phyloP scores from a whole-genome alignment of 768 basidiomycete genomes.

The Macrolepiota albuminosa region DNA sequence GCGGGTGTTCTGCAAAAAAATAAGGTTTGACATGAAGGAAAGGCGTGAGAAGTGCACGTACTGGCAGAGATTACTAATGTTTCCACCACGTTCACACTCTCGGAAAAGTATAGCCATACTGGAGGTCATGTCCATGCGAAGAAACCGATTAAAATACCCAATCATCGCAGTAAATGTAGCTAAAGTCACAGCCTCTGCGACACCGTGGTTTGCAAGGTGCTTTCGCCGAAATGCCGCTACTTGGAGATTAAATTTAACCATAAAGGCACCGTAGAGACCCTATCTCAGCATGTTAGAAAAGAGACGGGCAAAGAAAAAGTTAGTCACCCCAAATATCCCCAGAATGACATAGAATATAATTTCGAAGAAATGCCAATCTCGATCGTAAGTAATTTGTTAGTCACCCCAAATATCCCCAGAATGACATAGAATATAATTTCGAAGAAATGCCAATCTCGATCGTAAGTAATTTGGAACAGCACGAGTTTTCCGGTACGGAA shows the following conservation, averaged over 20 bases:
- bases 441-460: constrained; percentile 98
- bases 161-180: constrained; percentile 88
- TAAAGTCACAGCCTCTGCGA: constrained; percentile 84
- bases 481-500: constrained; percentile 98
- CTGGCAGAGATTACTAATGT: constrained; percentile 89
- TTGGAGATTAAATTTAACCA: constrained; percentile 96
- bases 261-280: constrained; percentile 96
- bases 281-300: constrained; percentile 24
- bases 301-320: constrained; percentile 4
- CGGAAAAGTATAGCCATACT: constrained; percentile 92
- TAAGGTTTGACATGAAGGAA: background rate
- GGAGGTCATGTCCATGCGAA: constrained; percentile 97
- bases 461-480: constrained; percentile 96
- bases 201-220: constrained; percentile 75
- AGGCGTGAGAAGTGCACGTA: constrained; percentile 37
- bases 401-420: constrained; percentile 91
- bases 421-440: constrained; percentile 96
- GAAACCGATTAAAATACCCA: constrained; percentile 91
- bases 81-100: constrained; percentile 94
- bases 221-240: constrained; percentile 93
- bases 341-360: constrained; percentile 94
- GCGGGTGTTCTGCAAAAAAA: constrained; percentile 56
- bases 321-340: constrained; percentile 87
- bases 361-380: constrained; percentile 99
- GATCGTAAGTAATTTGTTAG: constrained; percentile 89